Base-by-base conservation (phyloP, 2,329 filamentous ascomycete genomes). In the Thielaviopsis punctulata region DNA sequence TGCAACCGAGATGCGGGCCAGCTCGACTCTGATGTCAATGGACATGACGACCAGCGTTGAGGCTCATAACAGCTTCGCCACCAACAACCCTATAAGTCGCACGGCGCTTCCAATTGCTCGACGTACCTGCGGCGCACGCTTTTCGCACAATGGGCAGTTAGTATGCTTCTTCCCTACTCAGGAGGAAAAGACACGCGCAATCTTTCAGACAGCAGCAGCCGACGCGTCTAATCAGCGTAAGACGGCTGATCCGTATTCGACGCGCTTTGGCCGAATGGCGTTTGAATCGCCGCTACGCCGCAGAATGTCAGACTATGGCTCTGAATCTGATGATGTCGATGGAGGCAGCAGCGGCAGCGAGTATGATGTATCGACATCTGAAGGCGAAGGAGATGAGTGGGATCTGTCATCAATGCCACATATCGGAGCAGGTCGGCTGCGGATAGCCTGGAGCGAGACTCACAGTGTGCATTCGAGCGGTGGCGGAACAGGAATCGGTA, bases 101-200 rank as follows among this genome's bases (percentile, higher is more conserved):
- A 70, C 68, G 4, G 69, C 72, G 63, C 78, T 66, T 3, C 75
- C 78, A 12, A 76, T 77, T 0, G 66, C 73, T 19, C 77, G 76
- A 2, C 68, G 77, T 44, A 71, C 71, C 6, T 82, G 79, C 56
- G 79, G 79, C 41, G 77, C 74, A 43, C 68, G 74, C 5, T 82
- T 81, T 57, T 76, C 77, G 8, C 73, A 73, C 36, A 77, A 79
- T 58, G 81, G 80, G 7, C 73, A 73, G 41, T 66, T 84, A 1
- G 71, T 80, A 4, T 82, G 79, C 60, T 84, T 84, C 63, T 84
- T 84, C 59, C 79, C 79, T 1, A 79, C 79, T 1, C 82, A 80
- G 57, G 79, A 83, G 59, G 74, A 78, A 60, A 79, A 74, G 57
- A 72, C 73, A 15, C 71, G 67, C 33, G 71, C 68, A 2, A 50